phyloP scores from a whole-genome alignment of 495 filamentous ascomycete species.

The Aspergillus mulundensis region DNA sequence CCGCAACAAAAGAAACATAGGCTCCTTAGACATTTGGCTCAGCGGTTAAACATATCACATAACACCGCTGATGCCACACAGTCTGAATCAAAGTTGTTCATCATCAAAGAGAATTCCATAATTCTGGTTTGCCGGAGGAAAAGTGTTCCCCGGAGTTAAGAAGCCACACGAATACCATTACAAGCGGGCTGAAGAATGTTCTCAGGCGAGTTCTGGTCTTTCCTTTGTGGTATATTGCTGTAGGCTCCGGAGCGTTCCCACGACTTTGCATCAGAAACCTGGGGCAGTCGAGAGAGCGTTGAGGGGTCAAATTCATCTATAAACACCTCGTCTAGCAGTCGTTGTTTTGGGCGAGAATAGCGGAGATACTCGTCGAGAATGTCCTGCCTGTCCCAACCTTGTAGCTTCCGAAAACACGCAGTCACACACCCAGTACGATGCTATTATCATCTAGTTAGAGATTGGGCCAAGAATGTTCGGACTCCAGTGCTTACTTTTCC shows the following conservation, averaged over 20 bases:
- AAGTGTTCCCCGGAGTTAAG: neutral
- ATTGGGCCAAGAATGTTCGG: neutral
- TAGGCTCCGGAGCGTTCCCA: slow-evolving; percentile 11
- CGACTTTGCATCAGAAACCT: slow-evolving; percentile 10
- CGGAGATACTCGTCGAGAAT: slow-evolving; percentile 64
- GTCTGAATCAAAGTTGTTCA: neutral
- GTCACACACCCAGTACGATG: slow-evolving; percentile 83
- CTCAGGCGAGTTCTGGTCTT: slow-evolving; percentile 1
- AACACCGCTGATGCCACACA: neutral
- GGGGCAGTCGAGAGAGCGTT: slow-evolving; percentile 12
- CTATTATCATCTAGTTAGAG: slow-evolving; percentile 26
- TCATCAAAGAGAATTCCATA: too few species aligned
- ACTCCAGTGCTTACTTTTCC: slow-evolving; percentile 58
- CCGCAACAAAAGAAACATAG: neutral
- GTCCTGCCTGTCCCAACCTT: slow-evolving; percentile 52
- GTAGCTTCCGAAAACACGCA: slow-evolving; percentile 62
- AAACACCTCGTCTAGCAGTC: slow-evolving; percentile 48
- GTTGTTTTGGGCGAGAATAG: slow-evolving; percentile 62
- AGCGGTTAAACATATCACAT: neutral
- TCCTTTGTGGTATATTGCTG: neutral
- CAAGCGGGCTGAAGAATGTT: slow-evolving; percentile 3
- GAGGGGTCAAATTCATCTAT: slow-evolving; percentile 45
- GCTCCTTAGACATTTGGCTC: neutral
- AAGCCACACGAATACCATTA: slow-evolving; percentile 8
- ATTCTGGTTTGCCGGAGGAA: too few species aligned